Evolutionary conservation across 495 filamentous ascomycete genomes (phyloP).

Genomic region (Xylaria cubensis): DNA sequence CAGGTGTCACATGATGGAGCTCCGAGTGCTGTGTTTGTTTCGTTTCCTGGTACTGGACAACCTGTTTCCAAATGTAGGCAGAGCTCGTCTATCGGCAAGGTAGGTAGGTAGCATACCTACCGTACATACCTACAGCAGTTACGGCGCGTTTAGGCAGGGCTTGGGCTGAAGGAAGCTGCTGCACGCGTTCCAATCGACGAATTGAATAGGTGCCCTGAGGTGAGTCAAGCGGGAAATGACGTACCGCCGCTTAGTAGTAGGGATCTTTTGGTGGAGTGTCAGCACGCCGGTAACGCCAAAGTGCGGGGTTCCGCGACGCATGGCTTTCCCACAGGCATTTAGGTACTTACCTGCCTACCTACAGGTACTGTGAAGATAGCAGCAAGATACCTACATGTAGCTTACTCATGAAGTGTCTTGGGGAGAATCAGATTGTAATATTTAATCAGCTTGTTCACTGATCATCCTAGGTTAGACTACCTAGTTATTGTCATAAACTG

Average conservation of each 20-base stretch:
- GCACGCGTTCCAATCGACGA: not conserved
- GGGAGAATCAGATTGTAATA: not conserved
- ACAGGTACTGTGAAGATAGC: not conserved
- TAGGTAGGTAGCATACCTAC: not conserved
- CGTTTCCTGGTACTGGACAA: not conserved
- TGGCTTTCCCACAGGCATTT: not conserved
- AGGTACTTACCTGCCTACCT: too few relatives aligned
- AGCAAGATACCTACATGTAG: not conserved
- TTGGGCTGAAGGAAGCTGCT: constrained; percentile 7
- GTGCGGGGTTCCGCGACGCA: constrained; percentile 11
- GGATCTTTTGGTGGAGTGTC: not conserved
- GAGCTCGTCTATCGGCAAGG: not conserved
- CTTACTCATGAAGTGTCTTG: not conserved
- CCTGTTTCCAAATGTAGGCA: not conserved
- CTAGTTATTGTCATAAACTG: not conserved
- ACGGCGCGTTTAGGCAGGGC: not conserved
- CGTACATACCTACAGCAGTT: not conserved
- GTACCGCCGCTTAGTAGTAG: constrained; percentile 20
- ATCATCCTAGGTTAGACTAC: constrained; percentile 23
- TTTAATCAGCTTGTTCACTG: not conserved
- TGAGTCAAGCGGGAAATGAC: constrained; percentile 31
- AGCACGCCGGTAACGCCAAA: not conserved
- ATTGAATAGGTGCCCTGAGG: not conserved
- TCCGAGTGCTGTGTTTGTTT: not conserved
- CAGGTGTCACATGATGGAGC: constrained; percentile 1